Evolutionary conservation across 768 basidiomycete species (phyloP), one percentile per base, ranked within the genome.

Genomic region (Mycena filopes): DNA sequence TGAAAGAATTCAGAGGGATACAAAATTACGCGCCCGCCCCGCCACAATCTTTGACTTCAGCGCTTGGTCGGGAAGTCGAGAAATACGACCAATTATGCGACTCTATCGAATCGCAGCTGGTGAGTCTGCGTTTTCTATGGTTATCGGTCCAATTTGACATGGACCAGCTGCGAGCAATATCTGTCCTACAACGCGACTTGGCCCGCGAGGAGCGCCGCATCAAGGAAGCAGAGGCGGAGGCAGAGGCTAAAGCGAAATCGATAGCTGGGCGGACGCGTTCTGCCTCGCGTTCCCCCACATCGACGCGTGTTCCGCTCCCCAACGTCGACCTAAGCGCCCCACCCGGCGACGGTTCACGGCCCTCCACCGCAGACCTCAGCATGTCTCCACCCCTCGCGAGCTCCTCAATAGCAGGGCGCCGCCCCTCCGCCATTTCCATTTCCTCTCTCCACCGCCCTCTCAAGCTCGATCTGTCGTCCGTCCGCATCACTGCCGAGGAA

Each of bases 21-120:
- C 80, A 84, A 51, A 83, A 83, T 53, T 81, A 89, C 69, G 84
- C 86, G 3, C 82, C 84, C 4, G 76, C 82, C 61, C 91, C 93
- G 26, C 91, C 92, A 12, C 86, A 79, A n/a, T 82, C 88, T 25
- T 73, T 93, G 15, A 87, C 85, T 4, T 79, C 86, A 4, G 83
- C 89, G 20, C 81, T 95, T 36, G 89, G 92, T 18, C 86, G 86
- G 40, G 91, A 93, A 71, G 80, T 93, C 4, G 91, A 94, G 73
- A 89, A 86, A 71, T 94, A 90, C 69, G 92, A 94, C 71, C 91
- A 93, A 70, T 66, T 93, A 6, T 92, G 91, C 70, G 93, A 95
- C 72, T 80, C 87, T 2, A 86, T 95, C 53, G 93, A 94, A 74
- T 84, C 87, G 42, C 86, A 88, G 55, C 70, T 95, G 68, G 93